These are phyloP conservation scores for Aulographum hederae DNA, from an alignment of 2,329 filamentous ascomycete genomes.

Conservation along the genomic window DNA sequence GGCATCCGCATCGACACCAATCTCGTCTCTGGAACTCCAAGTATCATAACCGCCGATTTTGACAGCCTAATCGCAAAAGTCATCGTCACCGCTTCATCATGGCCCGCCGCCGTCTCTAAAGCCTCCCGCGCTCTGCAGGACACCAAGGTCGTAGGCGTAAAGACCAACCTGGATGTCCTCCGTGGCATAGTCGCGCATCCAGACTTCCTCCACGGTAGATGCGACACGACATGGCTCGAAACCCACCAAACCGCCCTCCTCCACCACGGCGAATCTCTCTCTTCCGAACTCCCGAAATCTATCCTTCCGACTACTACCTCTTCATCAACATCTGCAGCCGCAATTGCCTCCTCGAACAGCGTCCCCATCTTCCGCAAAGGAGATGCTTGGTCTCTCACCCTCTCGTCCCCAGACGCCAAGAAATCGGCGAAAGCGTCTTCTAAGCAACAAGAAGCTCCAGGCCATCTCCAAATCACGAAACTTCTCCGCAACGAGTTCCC, in stretches of 20 bases:
- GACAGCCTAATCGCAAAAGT: conserved; percentile 42
- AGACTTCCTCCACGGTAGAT: conserved; percentile 28
- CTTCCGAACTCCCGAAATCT: conserved; percentile 8
- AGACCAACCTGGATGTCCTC: conserved; percentile 38
- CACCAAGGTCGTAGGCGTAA: conserved; percentile 35
- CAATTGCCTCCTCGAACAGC: conserved; percentile 14
- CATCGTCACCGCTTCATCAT: conserved; percentile 35
- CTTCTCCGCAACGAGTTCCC: conserved; percentile 44
- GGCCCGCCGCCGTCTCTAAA: conserved; percentile 34
- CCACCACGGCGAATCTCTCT: conserved; percentile 13
- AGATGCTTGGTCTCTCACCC: conserved; percentile 36
- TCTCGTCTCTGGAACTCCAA: conserved; percentile 22
- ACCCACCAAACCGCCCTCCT: conserved; percentile 24
- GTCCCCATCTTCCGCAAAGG: conserved; percentile 36
- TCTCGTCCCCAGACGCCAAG: conserved; percentile 17
- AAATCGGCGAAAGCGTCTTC: conserved; percentile 5
- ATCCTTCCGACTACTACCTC: conserved; percentile 7
- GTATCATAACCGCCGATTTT: conserved; percentile 35
- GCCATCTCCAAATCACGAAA: conserved; percentile 33
- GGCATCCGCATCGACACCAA: conserved; percentile 40
- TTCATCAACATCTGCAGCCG: conserved; percentile 4
- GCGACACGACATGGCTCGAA: conserved; percentile 42
- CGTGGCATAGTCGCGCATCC: conserved; percentile 32
- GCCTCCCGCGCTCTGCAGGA: conserved; percentile 36
- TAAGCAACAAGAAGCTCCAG: conserved; percentile 1